Base-by-base conservation (phyloP, 1,139 yeast genomes). In the Saccharomyces hybrid region DNA sequence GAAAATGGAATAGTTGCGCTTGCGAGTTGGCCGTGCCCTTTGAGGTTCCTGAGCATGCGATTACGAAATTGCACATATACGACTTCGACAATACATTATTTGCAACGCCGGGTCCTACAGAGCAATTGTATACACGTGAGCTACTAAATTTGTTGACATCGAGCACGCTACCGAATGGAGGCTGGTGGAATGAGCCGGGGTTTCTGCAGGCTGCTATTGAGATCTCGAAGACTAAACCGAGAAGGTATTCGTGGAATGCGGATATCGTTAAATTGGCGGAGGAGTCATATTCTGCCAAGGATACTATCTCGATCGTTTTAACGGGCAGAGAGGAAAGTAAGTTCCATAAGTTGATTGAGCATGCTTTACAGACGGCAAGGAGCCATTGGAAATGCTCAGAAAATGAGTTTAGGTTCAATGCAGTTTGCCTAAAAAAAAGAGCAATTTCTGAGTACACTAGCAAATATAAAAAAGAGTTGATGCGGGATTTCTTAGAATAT, bases 31-130 rank as follows among this genome's bases (percentile, higher is more conserved):
- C 54, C 19, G 44, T 60, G 19, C 67, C 67, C 3, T 34, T 48
- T 2, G 34, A 49, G 7, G 47, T 48, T 23, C 52, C 23, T 29
- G 44, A 38, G 13, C 28, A 46, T 1, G 54, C 49, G 5, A 62
- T 72, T 16, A 64, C 54, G 41, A 65, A 63, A 41, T 60, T 78
- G 3, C 78, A 76, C 58, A 64, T 78, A 14, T 78, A 75, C 60
- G 81, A 78, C 58, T 78, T 78, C 57, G 82, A 78, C 60, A 74
- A 76, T 51, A 76, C 81, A 0, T 61, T 78, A 16, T 77, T 76
- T 60, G 61, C 64, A 29, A 72, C 80, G 2, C 81, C 81, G 1
- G 60, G 64, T 1, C 79, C 80, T 0, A 77, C 76, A 58, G 71
- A 72, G 1, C 62, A 64, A 13, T 58, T 78, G 9, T 70, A 72